A percentile compares a stretch with the other conserved stretches of the same genome.
Evolutionary conservation across 1,284 basidiomycete species (phyloP).

Genomic region (Leccinum subrobustum): DNA sequence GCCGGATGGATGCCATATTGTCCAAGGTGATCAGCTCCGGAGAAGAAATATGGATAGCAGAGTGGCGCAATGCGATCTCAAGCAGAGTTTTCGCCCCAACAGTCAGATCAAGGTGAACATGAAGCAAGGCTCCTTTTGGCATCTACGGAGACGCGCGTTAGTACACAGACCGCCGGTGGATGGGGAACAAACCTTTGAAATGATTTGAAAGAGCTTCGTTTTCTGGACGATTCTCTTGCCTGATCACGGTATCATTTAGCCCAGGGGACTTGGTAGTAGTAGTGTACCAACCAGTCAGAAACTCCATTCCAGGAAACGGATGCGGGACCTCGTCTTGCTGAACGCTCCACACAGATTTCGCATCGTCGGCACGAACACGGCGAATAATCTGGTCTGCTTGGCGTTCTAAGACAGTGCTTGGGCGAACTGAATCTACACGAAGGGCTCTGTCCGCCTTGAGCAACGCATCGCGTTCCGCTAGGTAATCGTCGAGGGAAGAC

Average conservation of each 20-base stretch:
- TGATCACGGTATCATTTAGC: conserved; percentile 23
- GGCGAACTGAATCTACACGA: conserved; percentile 38
- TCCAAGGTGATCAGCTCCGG: conserved; percentile 23
- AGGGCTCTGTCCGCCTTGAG: conserved; percentile 51
- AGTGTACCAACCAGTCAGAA: conserved; percentile 53
- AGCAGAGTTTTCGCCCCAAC: conserved; percentile 55
- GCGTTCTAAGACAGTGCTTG: conserved; percentile 40
- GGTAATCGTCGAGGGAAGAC: conserved; percentile 38
- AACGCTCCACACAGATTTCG: conserved; percentile 53
- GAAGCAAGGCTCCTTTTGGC: conserved; percentile 74
- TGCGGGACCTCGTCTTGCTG: conserved; percentile 54
- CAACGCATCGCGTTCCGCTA: conserved; percentile 42
- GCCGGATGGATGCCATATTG: conserved; percentile 41
- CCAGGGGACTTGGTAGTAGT: neutral
- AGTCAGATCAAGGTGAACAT: conserved; percentile 69
- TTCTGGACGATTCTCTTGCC: conserved; percentile 54
- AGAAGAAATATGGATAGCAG: conserved; percentile 56
- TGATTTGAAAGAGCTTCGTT: conserved; percentile 57
- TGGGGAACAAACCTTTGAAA: conserved; percentile 48
- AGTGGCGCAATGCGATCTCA: conserved; percentile 51
- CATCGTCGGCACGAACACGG: conserved; percentile 53
- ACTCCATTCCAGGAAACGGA: conserved; percentile 75
- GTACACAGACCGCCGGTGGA: neutral
- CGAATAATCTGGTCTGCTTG: conserved; percentile 58
- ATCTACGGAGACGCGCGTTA: conserved; percentile 43